Evolutionary conservation across 257 asterid species (phyloP).

Genomic region (Leonotis leonurus): DNA sequence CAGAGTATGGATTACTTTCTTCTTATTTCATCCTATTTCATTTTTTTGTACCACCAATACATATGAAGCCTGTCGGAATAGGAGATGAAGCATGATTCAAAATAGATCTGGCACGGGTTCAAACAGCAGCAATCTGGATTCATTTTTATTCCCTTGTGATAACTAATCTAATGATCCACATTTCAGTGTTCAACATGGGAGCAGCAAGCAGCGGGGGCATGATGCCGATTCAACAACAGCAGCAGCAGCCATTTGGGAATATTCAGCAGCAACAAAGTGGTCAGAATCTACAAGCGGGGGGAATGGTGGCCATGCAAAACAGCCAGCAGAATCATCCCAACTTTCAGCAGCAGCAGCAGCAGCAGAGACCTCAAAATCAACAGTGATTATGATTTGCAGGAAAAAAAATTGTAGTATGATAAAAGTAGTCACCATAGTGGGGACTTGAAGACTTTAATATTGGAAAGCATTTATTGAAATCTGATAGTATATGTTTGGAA

Average conservation of each 20-base stretch:
- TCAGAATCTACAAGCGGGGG: constrained; percentile 52
- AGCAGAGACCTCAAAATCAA: constrained; percentile 83
- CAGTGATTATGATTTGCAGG: no score
- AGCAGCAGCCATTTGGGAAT: constrained; percentile 66
- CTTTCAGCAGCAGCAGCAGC: constrained; percentile 91
- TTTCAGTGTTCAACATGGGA: constrained; percentile 81
- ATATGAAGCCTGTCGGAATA: no score
- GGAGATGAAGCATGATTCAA: no score
- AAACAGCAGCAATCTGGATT: neutral
- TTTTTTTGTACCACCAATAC: neutral
- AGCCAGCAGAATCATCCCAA: constrained; percentile 74
- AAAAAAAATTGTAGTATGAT: no score
- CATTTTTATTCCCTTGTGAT: no score
- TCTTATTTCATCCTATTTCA: neutral
- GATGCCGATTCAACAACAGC: constrained; percentile 78
- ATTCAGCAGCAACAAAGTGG: constrained; percentile 60
- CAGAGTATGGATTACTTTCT: constrained; percentile 49
- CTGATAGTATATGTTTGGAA: no score
- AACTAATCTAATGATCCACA: no score
- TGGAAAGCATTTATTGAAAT: neutral
- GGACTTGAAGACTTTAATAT: neutral
- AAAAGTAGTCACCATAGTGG: neutral
- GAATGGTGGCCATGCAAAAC: constrained; percentile 45
- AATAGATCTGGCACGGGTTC: no score
- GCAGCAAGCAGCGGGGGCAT: constrained; percentile 56